Base-by-base conservation (phyloP, 495 filamentous ascomycete genomes). In the Penicillium chermesinum region DNA sequence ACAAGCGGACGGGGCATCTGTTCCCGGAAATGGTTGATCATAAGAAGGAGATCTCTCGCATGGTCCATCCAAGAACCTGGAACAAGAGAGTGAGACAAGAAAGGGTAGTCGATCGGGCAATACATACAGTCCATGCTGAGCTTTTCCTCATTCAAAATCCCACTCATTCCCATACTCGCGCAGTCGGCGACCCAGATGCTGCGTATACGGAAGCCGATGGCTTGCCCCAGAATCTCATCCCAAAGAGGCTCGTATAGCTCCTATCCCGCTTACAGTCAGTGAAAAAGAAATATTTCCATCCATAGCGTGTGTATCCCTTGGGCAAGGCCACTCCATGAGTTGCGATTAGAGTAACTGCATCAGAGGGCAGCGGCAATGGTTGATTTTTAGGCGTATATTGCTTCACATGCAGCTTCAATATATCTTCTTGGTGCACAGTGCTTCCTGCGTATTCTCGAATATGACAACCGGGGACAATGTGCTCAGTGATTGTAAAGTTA, bases 1-100 rank as follows among this genome's bases (percentile, higher is more conserved):
- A 44, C 15, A 12, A 44, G 14, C 7, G 41, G 41, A 34, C 25
- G 27, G 7, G 25, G 41, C 25, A 44, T 44, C 9, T 44, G 21
- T 10, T 44, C 41, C 1, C 27, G 41, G 16, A 44, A 44, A 8
- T 44, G 41, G 41, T 44, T 44, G 9, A 44, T 34, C 41, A 44
- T 44, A 7, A 34, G 7, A 12, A 44, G 18, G 1, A 44, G 21
- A 12, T 44, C 41, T 10, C 41, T 21, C 6, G 25, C 6, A 18
- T 33, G 25, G 17, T 44, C 41, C n/a, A 44, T 34, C 41, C 41
- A 44, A 3, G 38, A 41, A n/a, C 37, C 37, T 39, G 12, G n/a
- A 10, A 1, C n/a, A 18, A 16, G 37, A 18, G 7, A 39, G 16
- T 1, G 12, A 5, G n/a, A 39, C n/a, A n/a, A 17, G 12, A 10